Evolutionary conservation across 148 eudicot species (phyloP).

Genomic region (Drosera capensis): DNA sequence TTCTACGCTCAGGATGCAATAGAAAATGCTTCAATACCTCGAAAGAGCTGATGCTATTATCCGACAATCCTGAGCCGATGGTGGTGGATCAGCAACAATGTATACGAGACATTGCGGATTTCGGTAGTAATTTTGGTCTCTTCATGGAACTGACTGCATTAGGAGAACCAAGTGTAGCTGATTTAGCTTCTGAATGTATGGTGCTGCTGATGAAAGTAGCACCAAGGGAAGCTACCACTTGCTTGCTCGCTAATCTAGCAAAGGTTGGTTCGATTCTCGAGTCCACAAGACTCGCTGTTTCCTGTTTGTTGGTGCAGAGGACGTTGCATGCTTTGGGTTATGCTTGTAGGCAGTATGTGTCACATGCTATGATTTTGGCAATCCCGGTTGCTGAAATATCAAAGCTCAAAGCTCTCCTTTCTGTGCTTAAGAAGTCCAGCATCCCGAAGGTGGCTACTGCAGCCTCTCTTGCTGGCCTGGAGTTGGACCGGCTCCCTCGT

Average conservation of each 20-base stretch:
- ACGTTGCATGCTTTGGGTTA: slow-evolving; percentile 69
- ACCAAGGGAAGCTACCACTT: slow-evolving; percentile 78
- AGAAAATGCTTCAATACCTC: slow-evolving; percentile 23
- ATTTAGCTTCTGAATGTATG: slow-evolving; percentile 76
- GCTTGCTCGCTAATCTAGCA: slow-evolving; percentile 55
- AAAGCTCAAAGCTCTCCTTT: slow-evolving; percentile 34
- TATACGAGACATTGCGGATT: slow-evolving; percentile 60
- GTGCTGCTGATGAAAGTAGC: slow-evolving; percentile 51
- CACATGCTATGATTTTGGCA: slow-evolving; percentile 66
- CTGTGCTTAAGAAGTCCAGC: slow-evolving; percentile 31
- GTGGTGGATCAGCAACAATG: slow-evolving; percentile 39
- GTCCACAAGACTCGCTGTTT: slow-evolving; percentile 16
- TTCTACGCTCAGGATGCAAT: slow-evolving; percentile 39
- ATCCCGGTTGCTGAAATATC: slow-evolving; percentile 42
- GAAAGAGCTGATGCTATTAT: slow-evolving; percentile 45
- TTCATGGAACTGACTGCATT: slow-evolving; percentile 44
- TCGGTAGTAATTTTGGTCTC: slow-evolving; percentile 61
- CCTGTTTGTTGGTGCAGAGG: slow-evolving; percentile 34
- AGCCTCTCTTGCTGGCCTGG: slow-evolving; percentile 40
- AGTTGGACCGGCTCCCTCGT: slow-evolving; percentile 66
- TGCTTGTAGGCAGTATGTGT: slow-evolving; percentile 56
- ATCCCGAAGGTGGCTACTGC: slow-evolving; percentile 29
- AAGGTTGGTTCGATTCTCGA: slow-evolving; percentile 43
- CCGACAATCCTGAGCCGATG: slow-evolving; percentile 19
- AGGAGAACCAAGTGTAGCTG: slow-evolving; percentile 26